A percentile compares a stretch with the other conserved stretches of the same genome.
Evolutionary conservation across 75 land plant genomes (phyloP).

Genomic region (Pseudotsuga menziesii): DNA sequence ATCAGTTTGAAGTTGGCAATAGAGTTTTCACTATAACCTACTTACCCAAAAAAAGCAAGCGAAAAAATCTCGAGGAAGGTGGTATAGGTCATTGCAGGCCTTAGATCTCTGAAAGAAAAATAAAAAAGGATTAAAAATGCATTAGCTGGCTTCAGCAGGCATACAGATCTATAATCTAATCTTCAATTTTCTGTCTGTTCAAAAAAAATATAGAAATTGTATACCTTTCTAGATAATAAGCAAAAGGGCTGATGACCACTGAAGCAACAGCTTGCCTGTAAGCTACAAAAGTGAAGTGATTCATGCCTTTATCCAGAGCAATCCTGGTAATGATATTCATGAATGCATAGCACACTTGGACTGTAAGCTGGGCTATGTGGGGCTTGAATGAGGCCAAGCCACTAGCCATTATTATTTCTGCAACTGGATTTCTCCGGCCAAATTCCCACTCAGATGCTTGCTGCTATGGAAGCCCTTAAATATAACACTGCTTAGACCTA

Average conservation of each 20-base stretch:
- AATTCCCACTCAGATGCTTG: neutral
- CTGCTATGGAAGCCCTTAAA: neutral
- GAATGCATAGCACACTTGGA: constrained; percentile 3
- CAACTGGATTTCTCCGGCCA: too few species aligned
- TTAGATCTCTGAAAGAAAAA: neutral
- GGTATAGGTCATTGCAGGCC: constrained; percentile 6
- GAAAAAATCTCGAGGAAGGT: neutral
- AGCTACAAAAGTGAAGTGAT: neutral
- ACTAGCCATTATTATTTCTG: neutral
- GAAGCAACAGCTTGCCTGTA: constrained; percentile 10
- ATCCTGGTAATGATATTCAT: constrained; percentile 1
- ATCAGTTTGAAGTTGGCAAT: neutral
- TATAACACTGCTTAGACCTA: neutral
- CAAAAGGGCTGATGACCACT: constrained; percentile 1
- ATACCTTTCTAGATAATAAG: constrained; percentile 13
- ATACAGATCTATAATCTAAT: neutral
- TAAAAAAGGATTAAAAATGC: neutral
- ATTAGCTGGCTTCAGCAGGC: neutral
- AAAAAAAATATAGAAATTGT: neutral
- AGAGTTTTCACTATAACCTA: neutral
- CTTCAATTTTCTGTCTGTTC: neutral
- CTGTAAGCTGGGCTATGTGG: neutral
- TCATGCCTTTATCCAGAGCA: neutral
- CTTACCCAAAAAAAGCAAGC: neutral
- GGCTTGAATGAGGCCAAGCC: neutral